Evolutionary conservation across 1,284 basidiomycete genomes (phyloP).

Genomic region (Sanguinoderma infundibulare): DNA sequence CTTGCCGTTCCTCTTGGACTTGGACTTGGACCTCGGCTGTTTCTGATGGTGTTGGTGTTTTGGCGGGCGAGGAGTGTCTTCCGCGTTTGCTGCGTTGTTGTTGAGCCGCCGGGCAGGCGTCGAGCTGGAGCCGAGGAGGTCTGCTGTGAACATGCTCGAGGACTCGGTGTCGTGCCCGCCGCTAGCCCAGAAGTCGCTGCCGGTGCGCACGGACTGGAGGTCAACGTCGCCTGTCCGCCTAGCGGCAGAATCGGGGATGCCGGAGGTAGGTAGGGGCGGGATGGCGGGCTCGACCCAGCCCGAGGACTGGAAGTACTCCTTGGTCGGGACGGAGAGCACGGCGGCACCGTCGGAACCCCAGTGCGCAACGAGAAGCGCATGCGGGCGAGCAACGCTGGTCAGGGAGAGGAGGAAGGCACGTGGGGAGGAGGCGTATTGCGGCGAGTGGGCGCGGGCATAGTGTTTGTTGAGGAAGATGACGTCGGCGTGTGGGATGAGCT

Average conservation of each 20-base stretch:
- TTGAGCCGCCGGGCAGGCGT: conserved; percentile 12
- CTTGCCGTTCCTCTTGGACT: conserved; percentile 12
- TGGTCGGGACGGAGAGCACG: conserved; percentile 77
- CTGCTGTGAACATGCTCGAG: conserved; percentile 58
- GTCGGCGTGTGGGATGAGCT: conserved; percentile 81
- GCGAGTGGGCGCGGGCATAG: conserved; percentile 61
- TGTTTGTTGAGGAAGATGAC: conserved; percentile 76
- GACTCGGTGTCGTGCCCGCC: conserved; percentile 58
- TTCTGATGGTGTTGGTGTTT: neutral
- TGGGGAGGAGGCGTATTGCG: conserved; percentile 63
- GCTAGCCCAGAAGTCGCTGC: conserved; percentile 76
- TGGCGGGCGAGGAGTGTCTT: neutral
- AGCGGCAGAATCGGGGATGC: too few relatives aligned
- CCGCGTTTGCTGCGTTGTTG: conserved; percentile 5
- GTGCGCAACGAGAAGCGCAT: conserved; percentile 77
- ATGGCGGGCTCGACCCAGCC: conserved; percentile 57
- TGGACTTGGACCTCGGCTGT: too few relatives aligned
- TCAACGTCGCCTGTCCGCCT: conserved; percentile 28
- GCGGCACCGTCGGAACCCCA: conserved; percentile 80
- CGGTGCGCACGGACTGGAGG: conserved; percentile 65
- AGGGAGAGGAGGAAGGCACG: conserved; percentile 77
- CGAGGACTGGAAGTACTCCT: conserved; percentile 82
- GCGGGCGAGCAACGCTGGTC: conserved; percentile 63
- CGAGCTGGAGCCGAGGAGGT: conserved; percentile 30
- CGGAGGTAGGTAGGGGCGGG: conserved; percentile 8